Evolutionary conservation across 116 monocot species (phyloP), one percentile per base, ranked within the genome.

Genomic region (Zostera marina): DNA sequence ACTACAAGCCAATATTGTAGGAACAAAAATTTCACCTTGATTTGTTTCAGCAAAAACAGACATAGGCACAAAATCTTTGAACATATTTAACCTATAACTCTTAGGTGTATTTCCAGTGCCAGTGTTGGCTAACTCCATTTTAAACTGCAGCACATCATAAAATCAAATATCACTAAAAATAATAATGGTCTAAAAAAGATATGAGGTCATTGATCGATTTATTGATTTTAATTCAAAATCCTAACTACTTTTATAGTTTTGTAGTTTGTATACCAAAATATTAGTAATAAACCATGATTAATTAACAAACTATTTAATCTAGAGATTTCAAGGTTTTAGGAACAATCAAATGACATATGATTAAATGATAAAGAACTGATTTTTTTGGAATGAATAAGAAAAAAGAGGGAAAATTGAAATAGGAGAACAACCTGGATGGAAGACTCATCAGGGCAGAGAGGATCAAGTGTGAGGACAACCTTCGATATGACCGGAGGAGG

Each of bases 31-130:
- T 53, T 67, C 70, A 96, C 96, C 85, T 82, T 80, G 85, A 69
- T 67, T 79, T 69, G 96, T 73, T 72, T 96, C 96, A 22, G 85
- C 77, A 42, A 94, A 85, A 32, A 96, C 77, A 67, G 74, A 77
- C 85, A 96, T 85, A 42, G 96, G 96, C 59, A 96, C 96, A 66
- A 96, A 82, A 73, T 96, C 96, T 61, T 83, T 96, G 76, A 85
- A 85, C 96, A 96, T 96, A 69, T 89, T 96, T 38, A 96, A 59
- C 24, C 80, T 76, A 71, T 88, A 94, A 68, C 94, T 88, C 66
- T 85, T 94, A 5, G 89, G 94, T 19, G 71, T 73, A 62, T 85
- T 79, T 7, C 81, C 88, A 47, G 71, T 44, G 8, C 75, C 82
- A 52, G 64, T 77, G 51, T 80, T 77, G 60, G 82, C 69, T 74